Base-by-base conservation (phyloP, 257 asterid species). In the Forsythia suspensa region DNA sequence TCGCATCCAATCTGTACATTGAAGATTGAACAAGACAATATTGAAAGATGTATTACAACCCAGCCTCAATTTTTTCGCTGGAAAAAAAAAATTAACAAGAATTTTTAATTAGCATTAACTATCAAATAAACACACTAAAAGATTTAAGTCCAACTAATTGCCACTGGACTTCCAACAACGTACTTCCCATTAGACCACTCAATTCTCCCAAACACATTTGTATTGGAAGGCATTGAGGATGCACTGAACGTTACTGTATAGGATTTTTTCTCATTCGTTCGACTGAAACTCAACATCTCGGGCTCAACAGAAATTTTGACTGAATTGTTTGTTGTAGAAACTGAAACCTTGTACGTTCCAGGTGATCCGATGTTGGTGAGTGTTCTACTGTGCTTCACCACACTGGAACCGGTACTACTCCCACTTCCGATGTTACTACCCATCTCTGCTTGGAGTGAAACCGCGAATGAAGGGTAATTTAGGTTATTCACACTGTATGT, bases 151-250 rank as follows among this genome's bases (percentile, higher is more conserved):
- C 97, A 91, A 83, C 92, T 88, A 70, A 95, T 40, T 4, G 95
- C 97, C 36, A 95, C 89, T 0, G 97, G 94, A 84, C 98, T 95
- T 63, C 90, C 92, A 51, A 95, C 98, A 3, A 88, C 89, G 55
- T 85, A 94, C 76, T 89, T 92, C 86, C 95, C 98, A 78, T 91
- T 94, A 0, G 96, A 87, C 99, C 99, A 95, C 79, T 90, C 97
- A 42, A 95, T 90, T 71, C 92, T 82, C 3, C 97, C 98, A 34
- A 93, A 93, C 10, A 71, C 87, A 42, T 88, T 87, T 2, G 92
- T 83, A 41, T 81, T 85, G 18, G 92, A 75, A 13, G 97, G 89
- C 94, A 79, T 87, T 3, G 93, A 57, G 15, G 77, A 65, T 0
- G 92, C 89, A 3, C 71, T 87, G 20, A 95, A 91, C 18, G 91